Evolutionary conservation across 2,329 filamentous ascomycete species (phyloP).

Genomic region (Drechslera avenae): DNA sequence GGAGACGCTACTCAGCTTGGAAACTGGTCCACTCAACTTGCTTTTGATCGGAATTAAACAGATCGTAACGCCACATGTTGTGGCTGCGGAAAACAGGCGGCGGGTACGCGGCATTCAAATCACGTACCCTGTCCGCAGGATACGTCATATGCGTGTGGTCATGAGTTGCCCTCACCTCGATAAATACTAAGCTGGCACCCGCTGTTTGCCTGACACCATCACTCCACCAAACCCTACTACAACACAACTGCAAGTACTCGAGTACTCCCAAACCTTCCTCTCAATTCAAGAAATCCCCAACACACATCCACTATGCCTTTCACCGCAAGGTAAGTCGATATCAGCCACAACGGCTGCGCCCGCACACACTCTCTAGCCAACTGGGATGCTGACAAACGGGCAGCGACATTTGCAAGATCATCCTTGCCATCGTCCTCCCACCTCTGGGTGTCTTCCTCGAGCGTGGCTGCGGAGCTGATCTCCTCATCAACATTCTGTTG

Average conservation of each 20-base stretch:
- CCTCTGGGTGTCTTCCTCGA: slow-evolving; percentile 94
- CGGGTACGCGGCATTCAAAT: slow-evolving; percentile 18
- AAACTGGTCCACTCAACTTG: slow-evolving; percentile 4
- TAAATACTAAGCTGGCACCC: slow-evolving; percentile 32
- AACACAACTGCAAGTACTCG: slow-evolving; percentile 1
- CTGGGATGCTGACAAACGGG: slow-evolving; percentile 18
- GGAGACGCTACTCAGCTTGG: slow-evolving; percentile 1
- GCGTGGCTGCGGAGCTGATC: slow-evolving; percentile 83
- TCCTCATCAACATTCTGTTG: slow-evolving; percentile 91
- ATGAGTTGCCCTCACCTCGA: slow-evolving; percentile 27
- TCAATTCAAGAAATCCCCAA: slow-evolving; percentile 4
- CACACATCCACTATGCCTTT: slow-evolving; percentile 60
- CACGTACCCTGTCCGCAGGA: slow-evolving; percentile 7
- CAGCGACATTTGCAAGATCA: slow-evolving; percentile 79
- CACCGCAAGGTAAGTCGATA: slow-evolving; percentile 59
- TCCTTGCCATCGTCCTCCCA: slow-evolving; percentile 87
- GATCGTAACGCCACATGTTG: slow-evolving; percentile 14
- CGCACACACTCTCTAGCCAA: not conserved
- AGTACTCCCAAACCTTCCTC: not conserved
- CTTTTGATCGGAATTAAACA: slow-evolving; percentile 6
- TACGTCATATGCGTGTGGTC: slow-evolving; percentile 25
- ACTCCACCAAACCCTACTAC: slow-evolving; percentile 3
- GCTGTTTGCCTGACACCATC: slow-evolving; percentile 15
- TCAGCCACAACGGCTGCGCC: not conserved
- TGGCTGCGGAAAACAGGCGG: slow-evolving; percentile 17